A percentile compares a stretch with the other conserved stretches of the same genome.
Evolutionary conservation across 306 rosid species (phyloP).

Genomic region (Datisca glomerata): DNA sequence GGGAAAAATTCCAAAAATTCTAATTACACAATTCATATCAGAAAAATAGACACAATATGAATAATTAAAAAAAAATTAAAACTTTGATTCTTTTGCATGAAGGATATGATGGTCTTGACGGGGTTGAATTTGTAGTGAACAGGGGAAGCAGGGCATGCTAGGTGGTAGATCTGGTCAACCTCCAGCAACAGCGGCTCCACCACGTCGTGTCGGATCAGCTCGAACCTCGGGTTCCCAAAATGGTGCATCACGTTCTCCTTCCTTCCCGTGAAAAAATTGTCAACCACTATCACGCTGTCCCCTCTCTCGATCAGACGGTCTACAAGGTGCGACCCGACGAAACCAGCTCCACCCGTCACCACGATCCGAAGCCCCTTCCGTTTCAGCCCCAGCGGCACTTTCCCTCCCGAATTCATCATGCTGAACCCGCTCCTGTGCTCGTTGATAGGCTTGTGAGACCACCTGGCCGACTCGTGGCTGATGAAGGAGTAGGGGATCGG

Average conservation of each 20-base stretch:
- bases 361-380: conserved; percentile 84
- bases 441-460: conserved; percentile 12
- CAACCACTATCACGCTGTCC: conserved; percentile 87
- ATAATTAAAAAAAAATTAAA: background rate
- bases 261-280: conserved; percentile 85
- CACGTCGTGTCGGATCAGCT: conserved; percentile 91
- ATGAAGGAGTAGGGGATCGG: conserved; percentile 26
- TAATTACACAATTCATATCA: background rate
- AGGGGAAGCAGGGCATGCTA: conserved; percentile 97
- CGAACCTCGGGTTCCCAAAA: conserved; percentile 80
- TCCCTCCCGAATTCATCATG: conserved; percentile 47
- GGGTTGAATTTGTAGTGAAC: conserved; percentile 98
- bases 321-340: conserved; percentile 87
- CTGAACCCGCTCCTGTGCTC: conserved; percentile 21
- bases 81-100: background rate
- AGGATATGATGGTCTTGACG: conserved; percentile 96
- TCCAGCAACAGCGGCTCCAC: conserved; percentile 86
- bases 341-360: conserved; percentile 91
- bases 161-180: conserved; percentile 97
- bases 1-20: conserved; percentile 12
- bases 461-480: conserved; percentile 14
- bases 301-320: conserved; percentile 89
- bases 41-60: background rate
- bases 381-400: conserved; percentile 68
- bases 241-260: conserved; percentile 94